Conservation (phyloP, 2,329 filamentous ascomycete species). For the Aspergillus tamarii region DNA sequence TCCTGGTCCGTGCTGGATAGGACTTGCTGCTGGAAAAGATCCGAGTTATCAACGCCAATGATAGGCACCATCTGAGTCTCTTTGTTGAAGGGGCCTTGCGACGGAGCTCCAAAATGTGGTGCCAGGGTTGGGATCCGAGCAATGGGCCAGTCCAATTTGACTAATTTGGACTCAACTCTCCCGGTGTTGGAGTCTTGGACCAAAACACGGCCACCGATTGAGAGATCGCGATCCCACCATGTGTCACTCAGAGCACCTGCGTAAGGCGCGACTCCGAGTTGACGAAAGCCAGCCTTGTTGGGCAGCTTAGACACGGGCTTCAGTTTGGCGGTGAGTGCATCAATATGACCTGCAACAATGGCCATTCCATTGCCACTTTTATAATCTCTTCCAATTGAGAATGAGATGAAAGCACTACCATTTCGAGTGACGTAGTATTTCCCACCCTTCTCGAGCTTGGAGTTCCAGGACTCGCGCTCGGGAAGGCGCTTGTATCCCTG, state of each 20-base stretch:
- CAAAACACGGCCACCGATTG: conserved; percentile 85
- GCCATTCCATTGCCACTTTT: conserved; percentile 82
- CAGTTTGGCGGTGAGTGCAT: conserved; percentile 84
- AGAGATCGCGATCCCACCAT: conserved; percentile 96
- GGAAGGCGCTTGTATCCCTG: conserved; percentile 76
- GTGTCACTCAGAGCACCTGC: conserved; percentile 84
- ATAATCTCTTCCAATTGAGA: conserved; percentile 79
- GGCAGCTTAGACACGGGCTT: conserved; percentile 88
- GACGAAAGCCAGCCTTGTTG: conserved; percentile 81
- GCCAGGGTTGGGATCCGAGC: conserved; percentile 89
- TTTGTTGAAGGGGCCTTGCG: conserved; percentile 70
- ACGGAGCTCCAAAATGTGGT: conserved; percentile 83
- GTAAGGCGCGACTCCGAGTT: conserved; percentile 91
- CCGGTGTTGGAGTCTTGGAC: conserved; percentile 72
- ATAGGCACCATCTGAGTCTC: conserved; percentile 96
- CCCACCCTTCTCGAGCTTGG: conserved; percentile 73
- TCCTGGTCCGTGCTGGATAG: conserved; percentile 36
- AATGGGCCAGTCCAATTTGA: conserved; percentile 93
- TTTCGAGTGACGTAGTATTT: conserved; percentile 91
- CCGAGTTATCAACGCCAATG: conserved; percentile 80
- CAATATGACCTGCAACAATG: conserved; percentile 89
- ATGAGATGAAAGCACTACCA: conserved; percentile 81
- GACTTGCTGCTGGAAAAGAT: conserved; percentile 44
- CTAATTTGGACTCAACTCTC: conserved; percentile 79
- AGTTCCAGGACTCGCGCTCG: conserved; percentile 76